A percentile compares a stretch with the other conserved stretches of the same genome.
phyloP scores from a whole-genome alignment of 2,329 filamentous ascomycete genomes.

The Metarhizium rileyi region DNA sequence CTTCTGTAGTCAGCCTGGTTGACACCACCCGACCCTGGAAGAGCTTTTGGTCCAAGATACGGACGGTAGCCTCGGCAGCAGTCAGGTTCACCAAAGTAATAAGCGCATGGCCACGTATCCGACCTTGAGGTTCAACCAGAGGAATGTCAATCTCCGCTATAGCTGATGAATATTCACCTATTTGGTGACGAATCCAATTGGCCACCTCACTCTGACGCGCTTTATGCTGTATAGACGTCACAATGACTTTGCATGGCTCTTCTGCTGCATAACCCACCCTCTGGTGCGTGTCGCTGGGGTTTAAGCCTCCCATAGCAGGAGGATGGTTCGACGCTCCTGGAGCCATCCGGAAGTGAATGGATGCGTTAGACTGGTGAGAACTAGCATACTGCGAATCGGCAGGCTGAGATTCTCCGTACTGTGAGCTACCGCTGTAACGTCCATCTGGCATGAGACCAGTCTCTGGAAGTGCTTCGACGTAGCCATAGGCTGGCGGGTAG shows the following conservation, averaged over 20 bases:
- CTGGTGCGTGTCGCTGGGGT: background rate
- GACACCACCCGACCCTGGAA: slow-evolving; percentile 17
- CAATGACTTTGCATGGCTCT: slow-evolving; percentile 15
- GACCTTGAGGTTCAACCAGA: slow-evolving; percentile 11
- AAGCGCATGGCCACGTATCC: slow-evolving; percentile 18
- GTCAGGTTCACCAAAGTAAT: slow-evolving; percentile 14
- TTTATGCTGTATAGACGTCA: slow-evolving; percentile 17
- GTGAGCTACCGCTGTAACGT: background rate
- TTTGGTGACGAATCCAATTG: slow-evolving; percentile 18
- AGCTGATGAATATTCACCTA: slow-evolving; percentile 11
- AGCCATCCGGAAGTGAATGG: background rate
- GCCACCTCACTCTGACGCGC: slow-evolving; percentile 14
- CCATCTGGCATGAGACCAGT: background rate
- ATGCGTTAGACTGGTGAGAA: background rate
- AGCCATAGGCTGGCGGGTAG: slow-evolving; percentile 1
- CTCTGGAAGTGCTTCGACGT: background rate
- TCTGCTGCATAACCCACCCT: slow-evolving; percentile 4
- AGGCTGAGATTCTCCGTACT: background rate
- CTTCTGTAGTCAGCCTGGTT: background rate
- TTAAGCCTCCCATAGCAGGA: background rate
- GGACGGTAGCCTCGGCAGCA: slow-evolving; percentile 15
- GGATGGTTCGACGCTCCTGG: background rate
- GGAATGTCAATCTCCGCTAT: slow-evolving; percentile 19
- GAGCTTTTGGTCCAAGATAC: slow-evolving; percentile 16
- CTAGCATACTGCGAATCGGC: background rate